phyloP scores from a whole-genome alignment of 805 yeast genomes.

The Cyberlindnera saturnus region DNA sequence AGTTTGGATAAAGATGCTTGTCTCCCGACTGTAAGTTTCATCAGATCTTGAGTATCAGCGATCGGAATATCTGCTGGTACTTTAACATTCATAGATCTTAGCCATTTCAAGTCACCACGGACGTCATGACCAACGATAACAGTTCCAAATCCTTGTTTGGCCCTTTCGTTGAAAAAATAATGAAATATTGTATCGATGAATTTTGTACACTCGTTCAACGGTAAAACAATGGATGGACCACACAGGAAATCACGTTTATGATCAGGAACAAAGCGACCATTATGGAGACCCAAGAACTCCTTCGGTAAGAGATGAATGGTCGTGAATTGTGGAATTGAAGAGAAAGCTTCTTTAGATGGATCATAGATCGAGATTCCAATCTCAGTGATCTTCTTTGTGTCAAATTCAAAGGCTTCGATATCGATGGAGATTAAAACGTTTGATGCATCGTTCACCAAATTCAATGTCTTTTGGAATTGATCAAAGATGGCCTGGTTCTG shows the following conservation, averaged over 20 bases:
- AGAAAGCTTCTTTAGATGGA: slow-evolving; percentile 37
- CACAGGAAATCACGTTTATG: slow-evolving; percentile 44
- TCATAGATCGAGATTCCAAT: slow-evolving; percentile 54
- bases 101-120: slow-evolving; percentile 48
- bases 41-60: slow-evolving; percentile 44
- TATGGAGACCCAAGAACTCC: slow-evolving; percentile 37
- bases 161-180: slow-evolving; percentile 32
- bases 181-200: slow-evolving; percentile 39
- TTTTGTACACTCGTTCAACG: slow-evolving; percentile 28
- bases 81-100: slow-evolving; percentile 38
- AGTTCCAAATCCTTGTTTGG: slow-evolving; percentile 23
- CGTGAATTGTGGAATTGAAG: slow-evolving; percentile 35
- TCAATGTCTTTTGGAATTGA: slow-evolving; percentile 5
- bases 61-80: slow-evolving; percentile 31
- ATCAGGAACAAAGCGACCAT: slow-evolving; percentile 51
- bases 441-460: slow-evolving; percentile 7
- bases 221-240: slow-evolving; percentile 41
- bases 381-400: slow-evolving; percentile 41
- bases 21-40: not conserved
- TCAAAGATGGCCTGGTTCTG: slow-evolving; percentile 3
- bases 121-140: slow-evolving; percentile 58
- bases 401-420: slow-evolving; percentile 50
- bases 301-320: slow-evolving; percentile 39
- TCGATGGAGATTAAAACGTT: slow-evolving; percentile 37
- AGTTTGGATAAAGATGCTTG: slow-evolving; percentile 33